These are phyloP conservation scores for Geotrichum citri-aurantii DNA, from an alignment of 1,139 yeast species.

Conservation along the genomic window DNA sequence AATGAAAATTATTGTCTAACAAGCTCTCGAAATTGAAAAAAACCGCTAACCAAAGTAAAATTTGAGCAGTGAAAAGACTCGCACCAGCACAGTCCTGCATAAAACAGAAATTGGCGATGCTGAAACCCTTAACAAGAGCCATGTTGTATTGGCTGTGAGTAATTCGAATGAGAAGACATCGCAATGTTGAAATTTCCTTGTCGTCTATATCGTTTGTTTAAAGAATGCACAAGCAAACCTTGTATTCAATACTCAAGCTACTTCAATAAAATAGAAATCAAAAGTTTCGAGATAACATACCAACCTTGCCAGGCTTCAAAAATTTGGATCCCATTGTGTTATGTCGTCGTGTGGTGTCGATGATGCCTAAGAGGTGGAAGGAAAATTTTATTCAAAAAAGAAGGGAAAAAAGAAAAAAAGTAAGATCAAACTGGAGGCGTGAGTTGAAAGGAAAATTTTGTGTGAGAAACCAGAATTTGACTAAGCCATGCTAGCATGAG, in stretches of 20 bases:
- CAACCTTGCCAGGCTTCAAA: slow-evolving; percentile 99
- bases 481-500: background rate
- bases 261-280: background rate
- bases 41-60: background rate
- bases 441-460: slow-evolving; percentile 12
- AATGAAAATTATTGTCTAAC: background rate
- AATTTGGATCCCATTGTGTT: slow-evolving; percentile 58
- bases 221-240: background rate
- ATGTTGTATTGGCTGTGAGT: background rate
- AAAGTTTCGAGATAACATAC: slow-evolving; percentile 54
- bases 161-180: background rate
- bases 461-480: background rate
- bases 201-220: background rate
- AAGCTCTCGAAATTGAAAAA: background rate
- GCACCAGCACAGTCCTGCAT: background rate
- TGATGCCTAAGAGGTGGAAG: slow-evolving; percentile 18
- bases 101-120: background rate
- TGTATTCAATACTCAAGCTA: background rate
- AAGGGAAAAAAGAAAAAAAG: slow-evolving; percentile 8
- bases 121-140: background rate
- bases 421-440: slow-evolving; percentile 4
- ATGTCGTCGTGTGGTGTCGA: slow-evolving; percentile 21
- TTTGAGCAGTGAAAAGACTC: background rate
- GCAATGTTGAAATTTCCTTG: background rate
- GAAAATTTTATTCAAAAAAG: slow-evolving; percentile 18